These are phyloP conservation scores for Cucurbita pepo DNA, from an alignment of 306 rosid genomes.

Conservation along the genomic window DNA sequence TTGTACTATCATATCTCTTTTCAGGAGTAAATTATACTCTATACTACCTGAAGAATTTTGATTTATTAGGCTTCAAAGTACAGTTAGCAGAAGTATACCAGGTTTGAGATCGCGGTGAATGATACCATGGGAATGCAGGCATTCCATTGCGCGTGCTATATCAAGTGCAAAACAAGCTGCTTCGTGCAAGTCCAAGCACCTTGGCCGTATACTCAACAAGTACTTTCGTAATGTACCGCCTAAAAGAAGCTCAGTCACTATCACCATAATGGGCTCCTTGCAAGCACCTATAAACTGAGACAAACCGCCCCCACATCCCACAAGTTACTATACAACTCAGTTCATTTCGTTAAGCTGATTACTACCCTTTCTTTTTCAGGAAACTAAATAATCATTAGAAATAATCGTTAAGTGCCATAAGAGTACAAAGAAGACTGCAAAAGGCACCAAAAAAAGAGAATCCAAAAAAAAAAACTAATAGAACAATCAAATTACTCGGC, in stretches of 20 bases:
- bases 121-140: slow-evolving; percentile 57
- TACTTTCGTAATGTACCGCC: slow-evolving; percentile 57
- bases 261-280: slow-evolving; percentile 64
- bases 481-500: not conserved
- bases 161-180: slow-evolving; percentile 43
- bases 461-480: not conserved
- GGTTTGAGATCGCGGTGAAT: slow-evolving; percentile 67
- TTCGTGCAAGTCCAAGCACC: slow-evolving; percentile 33
- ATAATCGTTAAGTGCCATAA: not conserved
- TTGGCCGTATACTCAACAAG: slow-evolving; percentile 36
- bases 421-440: not conserved
- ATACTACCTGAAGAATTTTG: not conserved
- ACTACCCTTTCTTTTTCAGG: not conserved
- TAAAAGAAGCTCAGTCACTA: slow-evolving; percentile 59
- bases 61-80: not conserved
- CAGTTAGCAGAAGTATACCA: slow-evolving; percentile 20
- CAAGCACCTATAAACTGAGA: slow-evolving; percentile 65
- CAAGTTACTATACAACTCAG: slow-evolving; percentile 11
- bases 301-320: slow-evolving; percentile 11
- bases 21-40: not conserved
- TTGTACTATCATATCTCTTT: not conserved
- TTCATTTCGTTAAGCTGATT: not conserved
- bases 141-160: slow-evolving; percentile 49
- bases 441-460: not conserved
- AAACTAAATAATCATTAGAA: not conserved